These are phyloP conservation scores for Aspergillus kassunensis DNA, from an alignment of 495 filamentous ascomycete species.

Conservation along the genomic window DNA sequence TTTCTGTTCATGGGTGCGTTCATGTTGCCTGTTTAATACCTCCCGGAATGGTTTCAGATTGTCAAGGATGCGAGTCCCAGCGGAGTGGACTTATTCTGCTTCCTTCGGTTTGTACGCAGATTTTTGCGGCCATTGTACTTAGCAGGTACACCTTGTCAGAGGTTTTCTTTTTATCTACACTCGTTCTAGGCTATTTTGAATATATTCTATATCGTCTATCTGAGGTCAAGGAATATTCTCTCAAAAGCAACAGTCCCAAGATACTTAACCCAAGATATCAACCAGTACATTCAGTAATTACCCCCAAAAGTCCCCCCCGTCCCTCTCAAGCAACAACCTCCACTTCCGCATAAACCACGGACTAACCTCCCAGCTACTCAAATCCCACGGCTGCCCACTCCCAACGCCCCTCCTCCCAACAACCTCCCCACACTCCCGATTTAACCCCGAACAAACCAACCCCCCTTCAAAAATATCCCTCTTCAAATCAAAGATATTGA, in stretches of 20 bases:
- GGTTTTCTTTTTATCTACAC: no score
- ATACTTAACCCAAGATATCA: no score
- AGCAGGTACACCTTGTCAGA: no score
- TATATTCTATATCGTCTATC: no score
- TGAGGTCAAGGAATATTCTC: no score
- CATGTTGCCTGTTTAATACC: constrained; percentile 26
- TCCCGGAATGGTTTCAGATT: constrained; percentile 38
- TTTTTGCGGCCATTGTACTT: constrained; percentile 1
- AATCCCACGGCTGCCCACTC: constrained; percentile 30
- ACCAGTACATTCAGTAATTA: no score
- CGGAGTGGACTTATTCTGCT: constrained; percentile 24
- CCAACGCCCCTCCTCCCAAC: neutral
- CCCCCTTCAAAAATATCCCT: constrained; percentile 36
- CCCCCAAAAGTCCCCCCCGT: neutral
- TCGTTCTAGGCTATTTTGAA: no score
- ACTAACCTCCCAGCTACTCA: constrained; percentile 32
- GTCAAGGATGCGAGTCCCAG: constrained; percentile 24
- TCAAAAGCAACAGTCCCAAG: no score
- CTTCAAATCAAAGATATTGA: constrained; percentile 39
- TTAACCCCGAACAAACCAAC: constrained; percentile 16
- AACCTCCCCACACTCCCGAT: neutral
- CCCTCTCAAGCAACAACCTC: constrained; percentile 19
- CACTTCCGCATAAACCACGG: constrained; percentile 38
- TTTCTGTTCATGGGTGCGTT: constrained; percentile 21
- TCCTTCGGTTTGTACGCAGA: constrained; percentile 9